Conservation (phyloP, 2,329 filamentous ascomycete species). For the Sclerotinia spermophila region DNA sequence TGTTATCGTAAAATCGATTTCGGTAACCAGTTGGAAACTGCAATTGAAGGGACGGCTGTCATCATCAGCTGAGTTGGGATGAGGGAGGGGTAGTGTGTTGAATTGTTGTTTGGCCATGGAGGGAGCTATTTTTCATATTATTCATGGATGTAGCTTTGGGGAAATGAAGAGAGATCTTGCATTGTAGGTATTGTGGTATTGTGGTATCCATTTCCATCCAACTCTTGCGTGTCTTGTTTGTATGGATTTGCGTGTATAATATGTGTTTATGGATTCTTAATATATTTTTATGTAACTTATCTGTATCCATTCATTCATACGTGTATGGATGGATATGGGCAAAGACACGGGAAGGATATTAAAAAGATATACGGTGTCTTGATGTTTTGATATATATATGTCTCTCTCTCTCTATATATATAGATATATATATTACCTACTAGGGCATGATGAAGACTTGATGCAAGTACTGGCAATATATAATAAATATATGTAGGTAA, state of each 20-base stretch:
- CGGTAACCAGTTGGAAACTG: neutral
- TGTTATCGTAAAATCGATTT: neutral
- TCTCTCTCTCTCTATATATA: too few relatives aligned
- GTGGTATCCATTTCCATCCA: too few relatives aligned
- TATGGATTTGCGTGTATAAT: neutral
- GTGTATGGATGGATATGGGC: neutral
- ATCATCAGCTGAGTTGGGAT: constrained; percentile 14
- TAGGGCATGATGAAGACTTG: neutral
- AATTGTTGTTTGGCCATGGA: neutral
- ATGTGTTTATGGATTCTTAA: too few relatives aligned
- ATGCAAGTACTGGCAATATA: neutral
- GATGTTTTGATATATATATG: neutral
- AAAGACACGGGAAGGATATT: neutral
- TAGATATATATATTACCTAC: neutral
- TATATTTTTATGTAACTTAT: neutral
- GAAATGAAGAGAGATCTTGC: neutral
- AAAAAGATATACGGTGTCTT: too few relatives aligned
- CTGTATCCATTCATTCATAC: too few relatives aligned
- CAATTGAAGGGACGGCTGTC: neutral
- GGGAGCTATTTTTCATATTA: neutral
- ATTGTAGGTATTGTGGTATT: neutral
- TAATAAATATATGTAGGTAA: neutral
- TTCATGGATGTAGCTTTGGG: constrained; percentile 4
- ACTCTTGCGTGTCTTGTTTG: too few relatives aligned
- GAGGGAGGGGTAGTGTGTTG: constrained; percentile 9